Percentiles rank a stretch among this genome's conserved stretches.
These are phyloP conservation scores for Taphrina flavorubra DNA, from an alignment of 1,139 yeast species.

Conservation along the genomic window DNA sequence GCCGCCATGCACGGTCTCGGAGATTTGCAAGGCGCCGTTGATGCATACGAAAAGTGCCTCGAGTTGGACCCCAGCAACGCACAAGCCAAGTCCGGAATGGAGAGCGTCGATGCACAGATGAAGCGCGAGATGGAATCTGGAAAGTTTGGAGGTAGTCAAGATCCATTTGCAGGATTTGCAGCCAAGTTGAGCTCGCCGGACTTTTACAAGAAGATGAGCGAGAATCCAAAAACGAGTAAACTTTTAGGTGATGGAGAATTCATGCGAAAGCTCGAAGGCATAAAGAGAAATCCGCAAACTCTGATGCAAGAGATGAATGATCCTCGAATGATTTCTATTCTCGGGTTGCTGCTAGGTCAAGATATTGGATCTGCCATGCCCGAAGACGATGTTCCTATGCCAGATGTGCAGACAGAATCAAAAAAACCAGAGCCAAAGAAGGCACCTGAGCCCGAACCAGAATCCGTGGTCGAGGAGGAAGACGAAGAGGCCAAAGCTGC, in stretches of 20 bases:
- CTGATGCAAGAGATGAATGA: constrained; percentile 57
- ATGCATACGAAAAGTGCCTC: constrained; percentile 77
- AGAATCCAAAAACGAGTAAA: constrained; percentile 86
- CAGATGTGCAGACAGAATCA: constrained; percentile 48
- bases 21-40: constrained; percentile 61
- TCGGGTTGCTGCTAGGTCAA: constrained; percentile 72
- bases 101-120: constrained; percentile 67
- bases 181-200: constrained; percentile 81
- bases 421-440: constrained; percentile 48
- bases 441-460: constrained; percentile 49
- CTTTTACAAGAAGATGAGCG: constrained; percentile 72
- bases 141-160: constrained; percentile 49
- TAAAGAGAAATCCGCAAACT: constrained; percentile 68
- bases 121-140: constrained; percentile 53
- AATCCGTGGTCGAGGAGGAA: constrained; percentile 47
- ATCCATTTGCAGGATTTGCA: constrained; percentile 78
- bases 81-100: constrained; percentile 84
- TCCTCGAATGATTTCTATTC: constrained; percentile 84
- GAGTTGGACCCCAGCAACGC: constrained; percentile 81
- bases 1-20: constrained; percentile 91
- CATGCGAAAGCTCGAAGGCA: constrained; percentile 69
- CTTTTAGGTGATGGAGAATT: constrained; percentile 86
- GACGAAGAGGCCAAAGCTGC: constrained; percentile 52
- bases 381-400: constrained; percentile 46
- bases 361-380: constrained; percentile 48